Percentiles rank a stretch among this genome's conserved stretches.
phyloP scores from a whole-genome alignment of 768 basidiomycete genomes.

The Tephrocybe sp. region DNA sequence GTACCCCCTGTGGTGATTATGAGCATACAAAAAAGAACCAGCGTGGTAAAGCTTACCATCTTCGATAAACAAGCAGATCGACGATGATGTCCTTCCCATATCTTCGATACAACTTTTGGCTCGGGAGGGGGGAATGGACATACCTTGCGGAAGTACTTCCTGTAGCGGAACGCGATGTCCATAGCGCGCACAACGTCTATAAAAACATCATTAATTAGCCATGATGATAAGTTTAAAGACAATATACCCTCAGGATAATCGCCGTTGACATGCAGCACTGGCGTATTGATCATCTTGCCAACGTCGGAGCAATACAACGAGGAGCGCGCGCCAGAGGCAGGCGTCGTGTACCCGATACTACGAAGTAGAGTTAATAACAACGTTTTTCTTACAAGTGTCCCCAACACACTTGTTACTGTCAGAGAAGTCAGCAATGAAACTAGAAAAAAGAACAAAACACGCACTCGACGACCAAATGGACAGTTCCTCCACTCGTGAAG shows the following conservation, averaged over 20 bases:
- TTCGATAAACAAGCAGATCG: slow-evolving; percentile 84
- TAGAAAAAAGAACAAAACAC: slow-evolving; percentile 24
- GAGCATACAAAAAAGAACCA: not conserved
- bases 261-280: slow-evolving; percentile 88
- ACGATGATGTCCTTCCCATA: slow-evolving; percentile 70
- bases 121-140: not conserved
- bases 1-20: slow-evolving; percentile 36
- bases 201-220: not conserved
- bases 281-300: slow-evolving; percentile 88
- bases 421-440: not conserved
- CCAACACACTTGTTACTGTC: slow-evolving; percentile 55
- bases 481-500: slow-evolving; percentile 86
- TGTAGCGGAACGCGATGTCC: slow-evolving; percentile 84
- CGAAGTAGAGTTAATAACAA: not conserved
- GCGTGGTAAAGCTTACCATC: slow-evolving; percentile 48
- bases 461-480: slow-evolving; percentile 90
- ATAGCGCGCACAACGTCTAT: slow-evolving; percentile 82
- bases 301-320: slow-evolving; percentile 86
- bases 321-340: slow-evolving; percentile 78
- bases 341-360: slow-evolving; percentile 92
- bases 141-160: slow-evolving; percentile 82
- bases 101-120: not conserved
- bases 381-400: not conserved
- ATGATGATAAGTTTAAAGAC: not conserved
- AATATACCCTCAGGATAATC: slow-evolving; percentile 78